Evolutionary conservation across 306 rosid genomes (phyloP), one percentile per base, ranked within the genome.

Genomic region (Betula pendula): DNA sequence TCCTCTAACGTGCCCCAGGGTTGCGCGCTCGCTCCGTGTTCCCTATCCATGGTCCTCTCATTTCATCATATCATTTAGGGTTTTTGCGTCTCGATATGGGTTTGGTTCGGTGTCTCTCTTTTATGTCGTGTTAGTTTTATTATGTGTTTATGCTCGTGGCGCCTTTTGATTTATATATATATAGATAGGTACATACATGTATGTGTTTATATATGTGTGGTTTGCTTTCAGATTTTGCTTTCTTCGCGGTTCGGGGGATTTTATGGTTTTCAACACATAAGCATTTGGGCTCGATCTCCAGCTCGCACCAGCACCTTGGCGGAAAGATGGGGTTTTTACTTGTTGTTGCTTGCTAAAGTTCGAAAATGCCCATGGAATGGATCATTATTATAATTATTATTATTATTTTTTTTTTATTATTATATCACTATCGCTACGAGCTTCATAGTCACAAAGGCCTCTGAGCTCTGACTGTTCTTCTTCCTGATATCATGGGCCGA

Each of bases 1-100:
- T 85, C 91, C 84, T 83, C 86, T 63, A 81, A 77, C 81, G 89
- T 88, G 59, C 87, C 86, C 91, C 91, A 88, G n/a, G 65, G 85
- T 58, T 77, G 80, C 51, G 73, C 81, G 82, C 79, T 87, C 74
- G 77, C 71, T 84, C 75, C 79, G 80, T 75, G 85, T 78, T 80
- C 77, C 81, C 68, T 77, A 71, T 71, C 85, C 89, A 86, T 86
- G 81, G 65, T 77, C 83, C 77, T 72, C 79, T 87, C 88, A 84
- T 81, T 77, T 87, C 87, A 78, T 79, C 84, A 73, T 85, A 73
- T 6, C 42, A 38, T 71, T 83, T 87, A 83, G 90, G 88, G 88
- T 84, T 87, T 84, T 80, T 80, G 75, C 75, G 75, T 51, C 70
- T 74, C 6, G 43, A 42, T 25, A 15, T n/a, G 71, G 45, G 45